Evolutionary conservation across 257 asterid genomes (phyloP).

Genomic region (Prunella vulgaris): DNA sequence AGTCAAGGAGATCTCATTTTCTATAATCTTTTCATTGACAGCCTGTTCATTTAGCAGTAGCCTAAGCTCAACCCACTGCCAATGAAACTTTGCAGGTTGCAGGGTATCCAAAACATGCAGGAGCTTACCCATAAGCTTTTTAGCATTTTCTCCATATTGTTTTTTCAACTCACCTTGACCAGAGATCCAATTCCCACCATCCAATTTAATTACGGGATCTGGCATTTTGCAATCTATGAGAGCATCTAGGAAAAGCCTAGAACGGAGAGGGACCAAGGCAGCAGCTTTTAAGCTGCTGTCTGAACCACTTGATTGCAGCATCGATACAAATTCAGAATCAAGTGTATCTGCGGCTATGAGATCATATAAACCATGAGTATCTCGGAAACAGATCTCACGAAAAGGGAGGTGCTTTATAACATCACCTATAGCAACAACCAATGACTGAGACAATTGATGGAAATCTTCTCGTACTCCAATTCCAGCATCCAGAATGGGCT

Average conservation of each 20-base stretch:
- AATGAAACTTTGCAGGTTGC: conserved; percentile 97
- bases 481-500: conserved; percentile 53
- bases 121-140: conserved; percentile 63
- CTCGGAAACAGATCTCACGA: conserved; percentile 86
- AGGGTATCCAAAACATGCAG: conserved; percentile 76
- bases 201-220: conserved; percentile 41
- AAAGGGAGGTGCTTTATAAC: conserved; percentile 86
- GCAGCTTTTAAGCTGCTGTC: conserved; percentile 61
- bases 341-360: conserved; percentile 66
- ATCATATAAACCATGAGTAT: conserved; percentile 71
- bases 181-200: conserved; percentile 49
- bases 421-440: conserved; percentile 56
- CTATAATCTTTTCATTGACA: conserved; percentile 68
- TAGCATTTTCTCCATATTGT: conserved; percentile 57
- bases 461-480: conserved; percentile 74
- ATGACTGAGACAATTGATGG: conserved; percentile 58
- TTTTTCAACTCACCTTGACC: conserved; percentile 59
- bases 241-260: conserved; percentile 84
- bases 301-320: conserved; percentile 60
- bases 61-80: conserved; percentile 99
- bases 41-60: conserved; percentile 94
- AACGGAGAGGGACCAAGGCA: conserved; percentile 90
- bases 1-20: conserved; percentile 55
- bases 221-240: conserved; percentile 81
- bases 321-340: conserved; percentile 76